A percentile compares a stretch with the other conserved stretches of the same genome.
These are phyloP conservation scores for Macrophomina phaseolina DNA, from an alignment of 2,329 filamentous ascomycete species.

Conservation along the genomic window DNA sequence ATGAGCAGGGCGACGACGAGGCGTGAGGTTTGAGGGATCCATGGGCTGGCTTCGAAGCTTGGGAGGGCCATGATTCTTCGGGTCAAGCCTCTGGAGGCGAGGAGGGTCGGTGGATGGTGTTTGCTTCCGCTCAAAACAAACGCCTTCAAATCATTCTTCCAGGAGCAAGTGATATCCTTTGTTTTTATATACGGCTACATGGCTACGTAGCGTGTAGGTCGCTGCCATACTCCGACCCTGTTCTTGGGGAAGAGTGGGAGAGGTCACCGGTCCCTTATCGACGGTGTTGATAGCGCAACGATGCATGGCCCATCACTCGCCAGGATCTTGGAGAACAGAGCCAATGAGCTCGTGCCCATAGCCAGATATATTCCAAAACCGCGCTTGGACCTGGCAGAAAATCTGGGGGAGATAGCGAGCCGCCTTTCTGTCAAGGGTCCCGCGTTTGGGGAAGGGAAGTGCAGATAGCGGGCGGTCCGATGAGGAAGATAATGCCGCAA, in stretches of 20 bases:
- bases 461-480: constrained; percentile 15
- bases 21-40: not conserved
- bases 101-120: too few relatives aligned
- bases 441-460: not conserved
- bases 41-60: not conserved
- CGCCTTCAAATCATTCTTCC: too few relatives aligned
- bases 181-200: not conserved
- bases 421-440: too few relatives aligned
- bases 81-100: too few relatives aligned
- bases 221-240: too few relatives aligned
- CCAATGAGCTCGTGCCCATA: not conserved
- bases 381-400: not conserved
- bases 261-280: not conserved
- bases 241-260: constrained; percentile 12
- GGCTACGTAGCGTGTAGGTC: too few relatives aligned
- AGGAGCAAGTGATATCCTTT: too few relatives aligned
- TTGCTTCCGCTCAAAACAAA: too few relatives aligned
- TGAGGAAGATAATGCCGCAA: not conserved
- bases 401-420: constrained; percentile 11
- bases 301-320: not conserved
- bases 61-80: not conserved
- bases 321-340: not conserved
- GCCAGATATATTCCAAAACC: not conserved
- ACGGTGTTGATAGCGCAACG: constrained; percentile 4
- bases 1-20: constrained; percentile 11